Base-by-base conservation (phyloP, 1,284 basidiomycete species). In the Meira miltonrushii region DNA sequence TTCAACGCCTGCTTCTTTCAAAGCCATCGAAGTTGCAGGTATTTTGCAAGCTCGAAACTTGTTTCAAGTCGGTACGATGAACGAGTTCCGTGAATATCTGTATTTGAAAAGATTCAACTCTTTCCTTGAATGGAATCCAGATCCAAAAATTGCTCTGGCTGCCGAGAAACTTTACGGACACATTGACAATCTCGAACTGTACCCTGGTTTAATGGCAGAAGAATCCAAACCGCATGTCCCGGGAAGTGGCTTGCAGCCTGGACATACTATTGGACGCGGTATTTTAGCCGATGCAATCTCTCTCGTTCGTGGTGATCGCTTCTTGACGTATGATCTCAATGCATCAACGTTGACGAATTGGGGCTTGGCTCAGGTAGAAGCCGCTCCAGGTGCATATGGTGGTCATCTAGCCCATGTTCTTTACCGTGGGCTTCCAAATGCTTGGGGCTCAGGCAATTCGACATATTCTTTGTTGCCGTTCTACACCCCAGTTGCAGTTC, bases 221-320 rank as follows among this genome's bases (percentile, higher is more conserved):
- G 82, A 90, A 75, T 81, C 86, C 3, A 92, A 91, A 78, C 87
- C 86, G 8, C 80, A 88, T 52, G 83, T 86, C 37, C 84, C 86
- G 0, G 88, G 88, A 51, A 87, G 88, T 55, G 90, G 90, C 23
- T 62, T 71, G 39, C 66, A 88, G 76, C 88, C 89, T n/a, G 87
- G 86, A 11, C 91, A 88, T 79, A 92, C 90, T 8, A 85, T 90
- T 71, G 87, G 87, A 68, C 85, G 90, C 43, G 90, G 89, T 15
- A 92, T 92, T 69, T 84, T 92, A 40, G 85, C 86, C 66, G 90
- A 92, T 72, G 90, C 89, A 17, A 88, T 89, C 58, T 86, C 88
- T 4, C 84, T 92, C 54, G 88, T 87, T 48, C 86, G 89, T 86
- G 72, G 89, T 37, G 89, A 92, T 71, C 83, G 90, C 51, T 88